phyloP scores from a whole-genome alignment of 352 stramenopile genomes.

The Phytophthora aleatoria region DNA sequence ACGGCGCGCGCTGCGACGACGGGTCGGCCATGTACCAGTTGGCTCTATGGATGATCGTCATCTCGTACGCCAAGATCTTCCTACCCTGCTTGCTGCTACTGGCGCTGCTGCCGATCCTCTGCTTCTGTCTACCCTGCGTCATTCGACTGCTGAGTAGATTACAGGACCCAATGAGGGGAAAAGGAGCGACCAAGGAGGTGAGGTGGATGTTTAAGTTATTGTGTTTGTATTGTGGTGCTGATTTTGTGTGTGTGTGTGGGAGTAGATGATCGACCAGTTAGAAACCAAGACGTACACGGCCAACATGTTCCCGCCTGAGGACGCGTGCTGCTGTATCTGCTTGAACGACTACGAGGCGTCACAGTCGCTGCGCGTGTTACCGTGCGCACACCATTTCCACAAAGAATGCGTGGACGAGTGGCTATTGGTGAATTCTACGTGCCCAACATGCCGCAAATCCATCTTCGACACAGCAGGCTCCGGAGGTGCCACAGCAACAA shows the following conservation, averaged over 20 bases:
- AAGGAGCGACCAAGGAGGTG: slow-evolving; percentile 85
- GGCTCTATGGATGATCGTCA: slow-evolving; percentile 92
- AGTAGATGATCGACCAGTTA: slow-evolving; percentile 70
- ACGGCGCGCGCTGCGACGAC: slow-evolving; percentile 80
- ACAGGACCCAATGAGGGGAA: slow-evolving; percentile 87
- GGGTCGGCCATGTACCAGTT: slow-evolving; percentile 82
- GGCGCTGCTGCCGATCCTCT: slow-evolving; percentile 90
- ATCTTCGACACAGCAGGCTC: slow-evolving; percentile 53
- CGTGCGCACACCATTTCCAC: slow-evolving; percentile 96
- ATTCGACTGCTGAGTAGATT: slow-evolving; percentile 91
- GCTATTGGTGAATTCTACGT: slow-evolving; percentile 89
- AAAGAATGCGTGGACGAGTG: slow-evolving; percentile 92
- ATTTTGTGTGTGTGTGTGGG: slow-evolving; percentile 9
- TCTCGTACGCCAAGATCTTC: slow-evolving; percentile 94
- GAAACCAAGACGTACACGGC: slow-evolving; percentile 59
- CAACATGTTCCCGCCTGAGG: slow-evolving; percentile 75
- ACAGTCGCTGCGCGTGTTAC: slow-evolving; percentile 93
- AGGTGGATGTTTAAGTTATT: not conserved
- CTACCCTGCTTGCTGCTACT: slow-evolving; percentile 91
- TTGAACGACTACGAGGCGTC: slow-evolving; percentile 87
- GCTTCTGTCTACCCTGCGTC: slow-evolving; percentile 93
- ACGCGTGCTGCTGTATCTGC: slow-evolving; percentile 92
- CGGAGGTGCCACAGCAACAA: slow-evolving; percentile 33
- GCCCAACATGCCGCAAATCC: slow-evolving; percentile 86
- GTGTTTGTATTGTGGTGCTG: slow-evolving; percentile 5